Conservation (phyloP, 805 yeast genomes). For the Phaffomyces opuntiae region DNA sequence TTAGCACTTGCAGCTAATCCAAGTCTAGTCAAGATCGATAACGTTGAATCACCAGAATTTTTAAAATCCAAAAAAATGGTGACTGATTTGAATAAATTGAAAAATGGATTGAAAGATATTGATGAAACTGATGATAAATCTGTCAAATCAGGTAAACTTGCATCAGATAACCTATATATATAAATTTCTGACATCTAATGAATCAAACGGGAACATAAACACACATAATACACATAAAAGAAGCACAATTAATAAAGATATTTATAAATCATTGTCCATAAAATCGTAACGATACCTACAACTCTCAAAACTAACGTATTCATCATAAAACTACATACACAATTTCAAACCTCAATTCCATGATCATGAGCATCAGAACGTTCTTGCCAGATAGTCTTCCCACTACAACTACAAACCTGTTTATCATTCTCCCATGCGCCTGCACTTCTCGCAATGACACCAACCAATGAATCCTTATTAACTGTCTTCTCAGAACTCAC, state of each 20-base stretch:
- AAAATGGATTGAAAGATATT: neutral
- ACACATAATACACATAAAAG: too few species aligned
- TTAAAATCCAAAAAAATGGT: neutral
- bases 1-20: too few species aligned
- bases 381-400: conserved; percentile 96
- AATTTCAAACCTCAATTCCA: conserved; percentile 36
- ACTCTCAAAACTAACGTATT: neutral
- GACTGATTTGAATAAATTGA: neutral
- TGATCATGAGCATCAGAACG: conserved; percentile 63
- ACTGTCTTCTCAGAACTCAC: conserved; percentile 20
- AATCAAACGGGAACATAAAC: too few species aligned
- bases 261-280: too few species aligned
- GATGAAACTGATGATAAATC: too few species aligned
- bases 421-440: conserved; percentile 97
- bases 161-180: too few species aligned
- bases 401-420: conserved; percentile 89
- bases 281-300: too few species aligned
- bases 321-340: neutral
- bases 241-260: neutral
- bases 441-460: conserved; percentile 93
- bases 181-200: too few species aligned
- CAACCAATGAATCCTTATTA: conserved; percentile 44
- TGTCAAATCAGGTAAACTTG: too few species aligned
- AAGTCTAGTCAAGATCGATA: too few species aligned
- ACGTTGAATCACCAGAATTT: too few species aligned